phyloP scores from a whole-genome alignment of 441 rosid species.

The Pelargonium myrrhifolium region DNA sequence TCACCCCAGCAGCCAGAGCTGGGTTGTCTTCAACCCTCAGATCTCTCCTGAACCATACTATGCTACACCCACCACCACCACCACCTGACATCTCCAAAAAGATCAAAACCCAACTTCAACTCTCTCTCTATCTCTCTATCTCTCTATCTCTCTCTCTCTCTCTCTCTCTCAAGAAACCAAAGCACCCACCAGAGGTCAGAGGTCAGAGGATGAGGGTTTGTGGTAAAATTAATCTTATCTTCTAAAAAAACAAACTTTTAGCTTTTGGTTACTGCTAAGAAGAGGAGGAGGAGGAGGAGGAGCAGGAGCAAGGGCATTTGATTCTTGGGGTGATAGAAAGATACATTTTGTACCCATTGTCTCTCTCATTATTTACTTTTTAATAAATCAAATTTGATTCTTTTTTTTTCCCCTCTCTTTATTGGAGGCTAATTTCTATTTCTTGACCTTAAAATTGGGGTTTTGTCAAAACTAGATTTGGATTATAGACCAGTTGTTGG shows the following conservation, averaged over 20 bases:
- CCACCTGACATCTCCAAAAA: conserved; percentile 54
- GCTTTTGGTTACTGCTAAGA: neutral
- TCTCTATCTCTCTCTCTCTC: too few relatives aligned
- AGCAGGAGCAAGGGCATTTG: neutral
- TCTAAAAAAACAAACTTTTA: too few relatives aligned
- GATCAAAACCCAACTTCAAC: neutral
- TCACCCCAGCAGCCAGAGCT: conserved; percentile 84
- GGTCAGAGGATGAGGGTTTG: neutral
- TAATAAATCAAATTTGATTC: too few relatives aligned
- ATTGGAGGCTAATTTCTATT: neutral
- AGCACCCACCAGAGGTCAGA: neutral
- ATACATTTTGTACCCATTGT: neutral
- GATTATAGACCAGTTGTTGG: neutral
- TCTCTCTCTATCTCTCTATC: neutral
- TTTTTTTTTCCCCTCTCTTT: too few relatives aligned
- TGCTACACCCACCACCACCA: conserved; percentile 76
- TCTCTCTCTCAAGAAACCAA: too few relatives aligned
- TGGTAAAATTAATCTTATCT: neutral
- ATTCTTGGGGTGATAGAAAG: neutral
- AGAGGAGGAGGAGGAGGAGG: neutral
- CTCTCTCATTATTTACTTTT: too few relatives aligned
- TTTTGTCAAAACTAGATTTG: neutral
- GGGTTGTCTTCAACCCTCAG: conserved; percentile 95
- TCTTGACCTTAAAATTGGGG: neutral
- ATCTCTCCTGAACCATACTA: conserved; percentile 99